These are phyloP conservation scores for Vigna reflexopilosa DNA, from an alignment of 306 rosid species.

Conservation along the genomic window DNA sequence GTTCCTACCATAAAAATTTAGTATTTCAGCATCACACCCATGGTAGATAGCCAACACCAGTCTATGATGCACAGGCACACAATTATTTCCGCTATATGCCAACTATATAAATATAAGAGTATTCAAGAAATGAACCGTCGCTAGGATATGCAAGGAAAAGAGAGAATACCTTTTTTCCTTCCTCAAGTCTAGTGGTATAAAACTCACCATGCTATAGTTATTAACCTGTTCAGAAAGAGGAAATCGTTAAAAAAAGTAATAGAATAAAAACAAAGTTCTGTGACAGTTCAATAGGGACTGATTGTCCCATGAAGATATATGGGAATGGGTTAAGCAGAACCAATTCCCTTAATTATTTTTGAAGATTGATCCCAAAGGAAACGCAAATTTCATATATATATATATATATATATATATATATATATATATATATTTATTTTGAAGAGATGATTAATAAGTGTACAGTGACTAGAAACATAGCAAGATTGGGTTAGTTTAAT, in stretches of 20 bases:
- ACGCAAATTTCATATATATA: neutral
- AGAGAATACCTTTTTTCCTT: constrained; percentile 74
- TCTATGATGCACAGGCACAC: neutral
- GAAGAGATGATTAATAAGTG: neutral
- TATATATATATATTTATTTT: neutral
- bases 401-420: neutral
- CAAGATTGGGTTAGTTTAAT: neutral
- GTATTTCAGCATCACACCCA: constrained; percentile 11
- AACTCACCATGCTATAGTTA: no score
- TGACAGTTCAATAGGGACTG: no score
- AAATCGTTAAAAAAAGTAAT: no score
- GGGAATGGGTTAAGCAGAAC: no score
- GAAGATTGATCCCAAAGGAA: neutral
- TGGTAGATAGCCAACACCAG: neutral
- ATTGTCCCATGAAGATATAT: no score
- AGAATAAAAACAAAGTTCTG: no score
- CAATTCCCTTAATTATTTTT: no score
- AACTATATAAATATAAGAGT: neutral
- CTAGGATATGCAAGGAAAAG: constrained; percentile 1
- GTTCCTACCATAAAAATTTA: constrained; percentile 1
- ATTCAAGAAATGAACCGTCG: constrained; percentile 15
- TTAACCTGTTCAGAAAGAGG: no score
- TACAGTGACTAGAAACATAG: neutral
- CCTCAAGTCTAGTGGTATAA: constrained; percentile 62
- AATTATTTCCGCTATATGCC: neutral